A percentile compares a stretch with the other conserved stretches of the same genome.
These are phyloP conservation scores for maize (Zea mays) DNA, from an alignment of 176 grass and related monocot species.

Conservation along the genomic window Zm-B73-REFERENCE-NAM-5.0 NC_050103.1:14206001-14206500, in stretches of 20 bases:
- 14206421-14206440: neutral
- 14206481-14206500: neutral
- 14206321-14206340: slow-evolving; percentile 1
- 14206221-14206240: slow-evolving; percentile 9
- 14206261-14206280: slow-evolving; percentile 25
- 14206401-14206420: neutral
- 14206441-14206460: no score
- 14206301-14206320: neutral
- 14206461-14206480: neutral
- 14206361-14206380: slow-evolving; percentile 43
- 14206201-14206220: slow-evolving; percentile 28
- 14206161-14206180: slow-evolving; percentile 1
- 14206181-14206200: slow-evolving; percentile 13
- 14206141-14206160: neutral
- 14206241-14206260: neutral
- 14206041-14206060: neutral
- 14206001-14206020: neutral
- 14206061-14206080: neutral
- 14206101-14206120: slow-evolving; percentile 7
- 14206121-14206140: slow-evolving; percentile 7
- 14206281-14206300: slow-evolving; percentile 46
- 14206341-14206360: slow-evolving; percentile 38
- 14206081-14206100: neutral
- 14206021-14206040: neutral
- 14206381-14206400: slow-evolving; percentile 43